These are phyloP conservation scores for Waltiozyma sp. DNA, from an alignment of 1,139 yeast genomes.

Conservation along the genomic window DNA sequence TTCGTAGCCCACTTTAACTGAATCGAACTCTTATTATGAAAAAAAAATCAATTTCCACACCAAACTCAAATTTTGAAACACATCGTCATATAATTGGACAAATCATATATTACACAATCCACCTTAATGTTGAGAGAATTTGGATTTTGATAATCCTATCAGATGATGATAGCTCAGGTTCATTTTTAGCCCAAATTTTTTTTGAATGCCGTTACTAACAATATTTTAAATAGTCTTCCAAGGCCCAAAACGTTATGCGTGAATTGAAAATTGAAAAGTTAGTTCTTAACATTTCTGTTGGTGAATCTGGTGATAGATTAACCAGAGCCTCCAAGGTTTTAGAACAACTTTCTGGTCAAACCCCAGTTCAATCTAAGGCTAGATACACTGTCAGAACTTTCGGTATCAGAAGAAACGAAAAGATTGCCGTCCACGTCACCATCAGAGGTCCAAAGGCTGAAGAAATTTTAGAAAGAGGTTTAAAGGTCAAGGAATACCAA, in stretches of 20 bases:
- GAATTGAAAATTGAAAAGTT: conserved; percentile 98
- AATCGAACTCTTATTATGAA: too few species aligned
- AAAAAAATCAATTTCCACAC: too few species aligned
- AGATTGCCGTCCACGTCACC: conserved; percentile 98
- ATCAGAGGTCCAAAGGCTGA: conserved; percentile 99
- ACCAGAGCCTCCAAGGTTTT: conserved; percentile 99
- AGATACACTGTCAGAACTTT: conserved; percentile 99
- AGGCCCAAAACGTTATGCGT: conserved; percentile 77
- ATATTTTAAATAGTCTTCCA: conserved; percentile 23
- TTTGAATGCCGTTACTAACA: too few species aligned
- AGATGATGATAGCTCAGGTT: not conserved
- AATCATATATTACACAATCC: too few species aligned
- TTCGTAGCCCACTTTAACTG: too few species aligned
- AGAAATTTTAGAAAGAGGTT: conserved; percentile 99
- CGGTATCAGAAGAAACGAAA: conserved; percentile 99
- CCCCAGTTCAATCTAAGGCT: conserved; percentile 99
- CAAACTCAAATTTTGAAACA: too few species aligned
- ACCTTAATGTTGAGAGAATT: too few species aligned
- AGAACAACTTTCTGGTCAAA: conserved; percentile 99
- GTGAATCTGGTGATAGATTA: conserved; percentile 99
- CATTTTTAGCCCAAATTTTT: too few species aligned
- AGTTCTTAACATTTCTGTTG: conserved; percentile 99
- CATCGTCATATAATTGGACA: too few species aligned
- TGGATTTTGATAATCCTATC: too few species aligned
- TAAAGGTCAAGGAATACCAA: conserved; percentile 99